Evolutionary conservation across 2,329 filamentous ascomycete genomes (phyloP).

Genomic region (Didymella pomorum): DNA sequence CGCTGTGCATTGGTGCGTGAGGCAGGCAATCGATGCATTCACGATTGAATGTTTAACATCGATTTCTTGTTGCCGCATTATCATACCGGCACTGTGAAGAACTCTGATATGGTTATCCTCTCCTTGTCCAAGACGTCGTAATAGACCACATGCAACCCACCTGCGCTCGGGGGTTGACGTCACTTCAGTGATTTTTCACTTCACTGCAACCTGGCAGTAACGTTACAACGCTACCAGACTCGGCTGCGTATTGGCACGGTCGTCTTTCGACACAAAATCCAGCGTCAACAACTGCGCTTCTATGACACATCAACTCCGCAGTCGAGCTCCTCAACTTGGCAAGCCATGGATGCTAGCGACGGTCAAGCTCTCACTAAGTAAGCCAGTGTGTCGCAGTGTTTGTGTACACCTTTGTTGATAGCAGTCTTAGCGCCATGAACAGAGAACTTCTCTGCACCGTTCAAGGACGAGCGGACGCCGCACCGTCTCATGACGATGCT

Average conservation of each 20-base stretch:
- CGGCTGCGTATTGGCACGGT: constrained; percentile 1
- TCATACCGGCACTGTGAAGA: not conserved
- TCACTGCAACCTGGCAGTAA: constrained; percentile 2
- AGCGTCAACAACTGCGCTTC: not conserved
- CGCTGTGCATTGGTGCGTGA: too few species aligned
- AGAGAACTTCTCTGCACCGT: not conserved
- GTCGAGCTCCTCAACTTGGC: not conserved
- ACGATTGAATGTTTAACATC: too few species aligned
- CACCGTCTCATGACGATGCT: not conserved
- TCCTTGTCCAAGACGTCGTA: not conserved
- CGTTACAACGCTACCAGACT: constrained; percentile 4
- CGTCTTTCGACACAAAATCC: not conserved
- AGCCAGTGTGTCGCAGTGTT: not conserved
- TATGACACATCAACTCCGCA: not conserved
- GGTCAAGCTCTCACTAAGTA: constrained; percentile 1
- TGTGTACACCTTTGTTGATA: not conserved
- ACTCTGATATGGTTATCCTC: not conserved
- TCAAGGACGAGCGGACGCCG: not conserved
- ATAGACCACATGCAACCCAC: not conserved
- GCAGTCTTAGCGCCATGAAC: not conserved
- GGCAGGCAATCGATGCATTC: too few species aligned
- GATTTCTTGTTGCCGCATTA: too few species aligned
- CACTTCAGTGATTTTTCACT: constrained; percentile 1
- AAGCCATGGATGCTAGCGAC: not conserved
- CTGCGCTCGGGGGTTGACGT: not conserved